Base-by-base conservation (phyloP, 1,139 yeast genomes). In the Schwanniomyces etchellsii region DNA sequence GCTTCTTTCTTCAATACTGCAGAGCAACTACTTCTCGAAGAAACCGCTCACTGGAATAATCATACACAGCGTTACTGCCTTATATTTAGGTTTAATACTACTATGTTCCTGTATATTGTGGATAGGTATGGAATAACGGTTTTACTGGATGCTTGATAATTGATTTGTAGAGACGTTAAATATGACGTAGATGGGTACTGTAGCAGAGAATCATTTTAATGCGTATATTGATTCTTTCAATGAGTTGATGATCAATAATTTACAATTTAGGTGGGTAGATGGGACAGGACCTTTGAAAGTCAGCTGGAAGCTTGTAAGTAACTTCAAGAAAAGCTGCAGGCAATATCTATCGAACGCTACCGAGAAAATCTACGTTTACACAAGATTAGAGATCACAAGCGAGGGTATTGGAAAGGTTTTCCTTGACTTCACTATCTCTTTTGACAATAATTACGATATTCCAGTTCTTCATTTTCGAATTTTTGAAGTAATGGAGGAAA, bases 391-490 rank as follows among this genome's bases (percentile, higher is more conserved):
- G 9, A 7, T n/a, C n/a, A n/a, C n/a, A n/a, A n/a, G n/a, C n/a
- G n/a, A n/a, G n/a, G n/a, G n/a, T n/a, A n/a, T n/a, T n/a, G n/a
- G n/a, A n/a, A n/a, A n/a, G n/a, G n/a, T n/a, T 7, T 24, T 29
- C 3, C 14, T 52, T 13, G 44, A 40, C 9, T 45, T 60, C 24
- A 54, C 64, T 2, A 34, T 64, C 2, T 46, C 55, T 2, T 63
- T 41, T 36, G 60, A 62, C 36, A 39, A 39, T 10, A 48, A 57
- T 28, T 65, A 57, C 37, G 35, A 31, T 20, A 62, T 52, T 1
- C 73, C 72, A 0, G 50, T 61, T 5, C 38, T 59, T 20, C 44
- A 54, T 32, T 55, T 58, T 31, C 46, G 55, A 12, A 28, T 40
- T 9, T 36, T 27, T 21, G 23, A 12, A 13, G 11, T 11, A 7